These are phyloP conservation scores for Hericium alpestre DNA, from an alignment of 768 basidiomycete genomes.

Conservation along the genomic window DNA sequence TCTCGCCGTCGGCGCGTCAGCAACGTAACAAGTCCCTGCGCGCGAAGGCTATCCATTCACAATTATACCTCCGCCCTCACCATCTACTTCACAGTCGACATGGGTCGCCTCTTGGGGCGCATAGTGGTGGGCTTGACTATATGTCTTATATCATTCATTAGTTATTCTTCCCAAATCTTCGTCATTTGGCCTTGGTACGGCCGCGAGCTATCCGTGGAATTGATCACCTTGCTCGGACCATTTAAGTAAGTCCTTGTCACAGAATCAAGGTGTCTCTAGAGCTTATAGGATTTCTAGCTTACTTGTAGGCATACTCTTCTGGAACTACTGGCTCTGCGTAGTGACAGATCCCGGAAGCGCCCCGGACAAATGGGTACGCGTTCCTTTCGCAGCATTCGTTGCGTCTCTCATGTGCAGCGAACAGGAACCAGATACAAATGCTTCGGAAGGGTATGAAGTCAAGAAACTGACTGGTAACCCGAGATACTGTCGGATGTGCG, in stretches of 20 bases:
- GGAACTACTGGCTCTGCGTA: slow-evolving; percentile 84
- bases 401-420: not conserved
- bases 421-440: slow-evolving; percentile 65
- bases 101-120: slow-evolving; percentile 42
- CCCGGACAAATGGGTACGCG: slow-evolving; percentile 65
- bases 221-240: slow-evolving; percentile 66
- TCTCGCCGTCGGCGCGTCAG: not conserved
- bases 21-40: not conserved
- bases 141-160: slow-evolving; percentile 73
- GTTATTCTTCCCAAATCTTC: slow-evolving; percentile 82
- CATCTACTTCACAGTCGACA: slow-evolving; percentile 12
- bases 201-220: slow-evolving; percentile 56
- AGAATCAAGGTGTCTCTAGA: not conserved
- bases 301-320: slow-evolving; percentile 66
- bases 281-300: slow-evolving; percentile 32
- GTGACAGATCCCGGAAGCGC: slow-evolving; percentile 77
- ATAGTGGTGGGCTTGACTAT: slow-evolving; percentile 62
- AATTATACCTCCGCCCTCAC: not conserved
- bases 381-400: not conserved
- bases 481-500: slow-evolving; percentile 80
- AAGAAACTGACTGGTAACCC: slow-evolving; percentile 80
- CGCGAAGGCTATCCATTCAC: not conserved
- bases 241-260: slow-evolving; percentile 64
- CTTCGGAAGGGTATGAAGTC: slow-evolving; percentile 71
- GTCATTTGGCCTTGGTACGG: slow-evolving; percentile 94